phyloP scores from a whole-genome alignment of 2,329 filamentous ascomycete species.

The Pestalotiopsis sp. region DNA sequence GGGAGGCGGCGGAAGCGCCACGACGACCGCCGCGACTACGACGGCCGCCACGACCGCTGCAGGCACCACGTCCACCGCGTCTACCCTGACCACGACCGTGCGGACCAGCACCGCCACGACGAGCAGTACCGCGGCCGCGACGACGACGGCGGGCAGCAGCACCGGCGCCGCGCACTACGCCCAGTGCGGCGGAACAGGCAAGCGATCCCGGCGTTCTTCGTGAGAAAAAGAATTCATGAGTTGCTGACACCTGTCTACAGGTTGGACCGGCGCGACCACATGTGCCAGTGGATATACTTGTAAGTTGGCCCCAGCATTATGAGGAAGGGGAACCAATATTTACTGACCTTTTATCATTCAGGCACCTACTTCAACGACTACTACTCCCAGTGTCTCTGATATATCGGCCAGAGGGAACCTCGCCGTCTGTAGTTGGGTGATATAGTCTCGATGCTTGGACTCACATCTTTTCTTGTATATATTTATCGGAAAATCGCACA shows the following conservation, averaged over 20 bases:
- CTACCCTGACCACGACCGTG: not conserved
- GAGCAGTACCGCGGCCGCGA: not conserved
- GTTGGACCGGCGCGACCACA: slow-evolving; percentile 9
- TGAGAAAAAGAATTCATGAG: not conserved
- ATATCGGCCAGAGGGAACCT: not conserved
- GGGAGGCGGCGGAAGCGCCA: not conserved
- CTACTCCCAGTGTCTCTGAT: slow-evolving; percentile 13
- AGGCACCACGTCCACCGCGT: not conserved
- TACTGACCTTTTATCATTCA: too few relatives aligned
- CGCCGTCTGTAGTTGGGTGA: not conserved
- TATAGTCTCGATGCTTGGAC: too few relatives aligned
- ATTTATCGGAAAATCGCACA: not conserved
- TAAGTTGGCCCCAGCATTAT: not conserved
- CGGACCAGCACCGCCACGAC: not conserved
- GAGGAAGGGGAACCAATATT: too few relatives aligned
- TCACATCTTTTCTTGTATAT: not conserved
- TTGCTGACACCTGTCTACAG: not conserved
- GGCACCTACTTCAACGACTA: slow-evolving; percentile 12
- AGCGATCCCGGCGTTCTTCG: not conserved
- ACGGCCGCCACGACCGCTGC: not conserved
- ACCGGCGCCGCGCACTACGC: slow-evolving; percentile 3
- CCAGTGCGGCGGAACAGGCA: slow-evolving; percentile 6
- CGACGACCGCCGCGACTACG: not conserved
- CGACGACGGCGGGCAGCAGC: not conserved
- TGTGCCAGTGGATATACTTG: slow-evolving; percentile 10